Base-by-base conservation (phyloP, 352 stramenopile species). In the Phytophthora cactorum region DNA sequence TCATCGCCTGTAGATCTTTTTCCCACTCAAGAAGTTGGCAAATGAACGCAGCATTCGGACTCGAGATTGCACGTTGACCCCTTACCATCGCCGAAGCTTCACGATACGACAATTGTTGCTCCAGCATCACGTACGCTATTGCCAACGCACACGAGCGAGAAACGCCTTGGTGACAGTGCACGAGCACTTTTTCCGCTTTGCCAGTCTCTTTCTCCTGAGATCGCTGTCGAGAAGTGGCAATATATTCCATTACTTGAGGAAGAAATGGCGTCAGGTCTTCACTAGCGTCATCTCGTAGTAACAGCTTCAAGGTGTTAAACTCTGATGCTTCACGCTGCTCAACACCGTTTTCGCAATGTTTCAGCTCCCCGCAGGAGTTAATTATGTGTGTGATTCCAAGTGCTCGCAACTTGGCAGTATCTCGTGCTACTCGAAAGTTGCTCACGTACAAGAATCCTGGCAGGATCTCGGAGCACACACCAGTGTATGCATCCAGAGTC, bases 111-210 rank as follows among this genome's bases (percentile, higher is more conserved):
- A 83, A 29, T 34, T 47, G 36, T 15, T 72, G 58, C 9, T 72
- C 62, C 47, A 75, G 58, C 81, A 92, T 93, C 6, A 89, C 52
- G 59, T 88, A 89, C 14, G 84, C 82, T 53, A 91, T 79, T 8
- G 76, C 85, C 44, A 91, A 68, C 0, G 84, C 80, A 52, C 85
- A 93, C 0, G 84, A 92, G 27, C 85, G 74, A 12, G 85, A 93
- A 25, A 93, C 66, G 45, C 85, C 85, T 63, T 91, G 81, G 38
- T 93, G 82, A 29, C 85, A 93, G 39, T 93, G 81, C 7, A 93
- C 52, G 3, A 93, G 41, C 25, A 90, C 77, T 14, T 77, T 76
- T 5, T 57, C 41, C 28, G 0, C 25, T 32, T 31, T 46, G 9
- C 7, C 7, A 32, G 22, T 54, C 3, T 22, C 45, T 4, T 63